Conservation (phyloP, 2,329 filamentous ascomycete species). For the Paecilomyces dactylethromorphus region DNA sequence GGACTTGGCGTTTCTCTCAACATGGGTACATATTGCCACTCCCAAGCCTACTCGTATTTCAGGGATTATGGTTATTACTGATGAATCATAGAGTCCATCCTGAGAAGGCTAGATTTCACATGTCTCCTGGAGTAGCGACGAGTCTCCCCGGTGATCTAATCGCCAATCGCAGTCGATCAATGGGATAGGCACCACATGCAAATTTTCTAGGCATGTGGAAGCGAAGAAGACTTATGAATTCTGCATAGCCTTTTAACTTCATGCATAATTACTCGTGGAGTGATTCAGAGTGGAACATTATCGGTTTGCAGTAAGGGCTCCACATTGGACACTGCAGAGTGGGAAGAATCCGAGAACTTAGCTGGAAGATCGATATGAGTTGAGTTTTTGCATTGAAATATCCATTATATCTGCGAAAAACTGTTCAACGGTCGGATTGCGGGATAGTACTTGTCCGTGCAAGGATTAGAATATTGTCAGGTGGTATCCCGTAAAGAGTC, state of each 20-base stretch:
- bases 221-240: not conserved
- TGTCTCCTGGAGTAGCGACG: not conserved
- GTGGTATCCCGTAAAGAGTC: not conserved
- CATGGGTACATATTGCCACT: not conserved
- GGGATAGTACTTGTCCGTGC: not conserved
- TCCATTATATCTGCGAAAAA: not conserved
- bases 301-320: not conserved
- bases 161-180: not conserved
- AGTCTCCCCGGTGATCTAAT: not conserved
- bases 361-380: not conserved
- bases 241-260: not conserved
- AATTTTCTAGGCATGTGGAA: not conserved
- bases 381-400: not conserved
- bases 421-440: no score
- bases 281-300: not conserved
- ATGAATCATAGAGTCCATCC: not conserved
- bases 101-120: not conserved
- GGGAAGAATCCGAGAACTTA: not conserved
- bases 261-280: not conserved
- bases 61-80: not conserved
- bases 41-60: not conserved
- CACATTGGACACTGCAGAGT: not conserved
- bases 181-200: not conserved
- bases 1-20: not conserved
- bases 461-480: not conserved